A percentile compares a stretch with the other conserved stretches of the same genome.
These are phyloP conservation scores for Lepiota subincarnata DNA, from an alignment of 768 basidiomycete genomes.

Conservation along the genomic window DNA sequence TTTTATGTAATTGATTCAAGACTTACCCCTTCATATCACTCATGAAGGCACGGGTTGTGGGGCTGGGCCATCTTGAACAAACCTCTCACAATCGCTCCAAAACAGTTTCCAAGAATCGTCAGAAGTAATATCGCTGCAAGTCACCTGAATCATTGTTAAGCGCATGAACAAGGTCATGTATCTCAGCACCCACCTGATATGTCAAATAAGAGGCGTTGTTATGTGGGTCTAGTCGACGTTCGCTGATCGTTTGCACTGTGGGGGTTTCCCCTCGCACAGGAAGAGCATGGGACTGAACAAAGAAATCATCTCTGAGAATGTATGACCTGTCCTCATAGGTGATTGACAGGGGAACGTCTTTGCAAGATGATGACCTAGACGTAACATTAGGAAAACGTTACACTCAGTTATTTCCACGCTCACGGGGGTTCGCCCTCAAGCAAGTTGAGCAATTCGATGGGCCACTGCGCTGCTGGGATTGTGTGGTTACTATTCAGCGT, in stretches of 20 bases:
- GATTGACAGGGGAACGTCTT: constrained; percentile 4
- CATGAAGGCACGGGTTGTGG: not conserved
- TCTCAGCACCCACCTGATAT: constrained; percentile 12
- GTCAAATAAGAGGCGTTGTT: constrained; percentile 12
- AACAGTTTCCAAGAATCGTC: constrained; percentile 14
- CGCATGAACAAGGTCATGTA: not conserved
- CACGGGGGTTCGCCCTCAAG: not conserved
- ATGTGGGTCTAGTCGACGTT: constrained; percentile 12
- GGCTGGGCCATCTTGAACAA: not conserved
- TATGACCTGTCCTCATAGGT: not conserved
- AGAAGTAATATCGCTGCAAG: constrained; percentile 10
- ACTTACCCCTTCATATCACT: not conserved
- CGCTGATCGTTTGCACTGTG: constrained; percentile 4
- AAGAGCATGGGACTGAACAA: not conserved
- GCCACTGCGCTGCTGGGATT: constrained; percentile 10
- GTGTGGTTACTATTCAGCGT: not conserved
- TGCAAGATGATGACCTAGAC: not conserved
- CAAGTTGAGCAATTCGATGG: constrained; percentile 8
- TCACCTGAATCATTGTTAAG: constrained; percentile 4
- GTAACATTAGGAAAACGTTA: not conserved
- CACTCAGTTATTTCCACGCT: not conserved
- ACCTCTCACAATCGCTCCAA: constrained; percentile 16
- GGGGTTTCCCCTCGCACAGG: not conserved
- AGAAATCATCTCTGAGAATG: constrained; percentile 9
- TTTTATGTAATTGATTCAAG: not conserved